Evolutionary conservation across 2,329 filamentous ascomycete genomes (phyloP).

Genomic region (Dactylonectria macrodidyma): DNA sequence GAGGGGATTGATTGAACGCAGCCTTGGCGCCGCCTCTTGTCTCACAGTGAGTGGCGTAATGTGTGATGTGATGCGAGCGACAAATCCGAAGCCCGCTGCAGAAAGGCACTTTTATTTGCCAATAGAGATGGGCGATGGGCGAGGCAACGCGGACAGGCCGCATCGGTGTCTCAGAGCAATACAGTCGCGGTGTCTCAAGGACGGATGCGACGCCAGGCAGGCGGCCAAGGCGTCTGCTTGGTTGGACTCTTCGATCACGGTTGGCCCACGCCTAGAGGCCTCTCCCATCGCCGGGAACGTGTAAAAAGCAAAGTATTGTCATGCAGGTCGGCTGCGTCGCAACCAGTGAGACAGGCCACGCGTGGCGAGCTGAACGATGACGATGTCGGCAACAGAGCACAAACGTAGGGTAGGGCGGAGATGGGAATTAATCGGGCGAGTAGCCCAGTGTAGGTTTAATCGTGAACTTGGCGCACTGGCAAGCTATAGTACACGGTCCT

Average conservation of each 20-base stretch:
- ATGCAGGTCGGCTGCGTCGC: neutral
- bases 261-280: neutral
- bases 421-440: constrained; percentile 30
- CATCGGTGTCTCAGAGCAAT: constrained; percentile 27
- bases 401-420: constrained; percentile 7
- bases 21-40: constrained; percentile 9
- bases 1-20: constrained; percentile 17
- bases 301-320: neutral
- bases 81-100: constrained; percentile 12
- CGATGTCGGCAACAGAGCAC: constrained; percentile 1
- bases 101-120: constrained; percentile 7
- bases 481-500: constrained; percentile 31
- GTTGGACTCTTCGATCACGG: neutral
- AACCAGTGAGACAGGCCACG: neutral
- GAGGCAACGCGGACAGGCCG: constrained; percentile 1
- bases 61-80: neutral
- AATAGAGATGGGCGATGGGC: constrained; percentile 4
- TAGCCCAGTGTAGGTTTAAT: constrained; percentile 26
- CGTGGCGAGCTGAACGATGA: neutral
- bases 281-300: constrained; percentile 8
- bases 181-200: constrained; percentile 26
- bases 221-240: neutral
- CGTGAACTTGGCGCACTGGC: constrained; percentile 32
- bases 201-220: constrained; percentile 23
- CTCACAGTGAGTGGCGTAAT: constrained; percentile 3